Base-by-base conservation (phyloP, 2,329 filamentous ascomycete genomes). In the Intubia oerlemansii region DNA sequence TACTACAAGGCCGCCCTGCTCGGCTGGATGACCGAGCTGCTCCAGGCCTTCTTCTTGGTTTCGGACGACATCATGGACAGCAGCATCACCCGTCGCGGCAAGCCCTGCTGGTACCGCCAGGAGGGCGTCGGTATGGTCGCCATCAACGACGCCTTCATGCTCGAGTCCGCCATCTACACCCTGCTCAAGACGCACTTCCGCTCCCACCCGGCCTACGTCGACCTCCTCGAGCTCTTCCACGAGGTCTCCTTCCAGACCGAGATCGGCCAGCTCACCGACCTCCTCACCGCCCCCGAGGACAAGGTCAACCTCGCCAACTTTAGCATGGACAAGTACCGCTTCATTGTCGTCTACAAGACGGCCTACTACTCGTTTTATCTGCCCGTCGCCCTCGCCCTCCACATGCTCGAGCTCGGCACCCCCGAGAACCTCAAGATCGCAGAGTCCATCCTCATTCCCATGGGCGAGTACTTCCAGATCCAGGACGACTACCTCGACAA, bases 341-440 rank as follows among this genome's bases (percentile, higher is more conserved):
- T 95, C 64, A 98, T 98, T 46, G 88, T 98, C 57, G 79, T 91
- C 55, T 95, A 91, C 72, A 98, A 98, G 71, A 98, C 88, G 15
- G 84, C 88, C 29, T 98, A 90, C 62, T 98, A 98, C 64, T 90
- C 78, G 46, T 98, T 98, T 66, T 95, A 95, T 59, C 75, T 98
- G 10, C 88, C 88, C 34, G 82, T 98, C 32, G 85, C 82, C 8
- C 67, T 98, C 25, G 80, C 88, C 5, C 63, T 98, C 42, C 62
- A 85, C 59, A 76, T 82, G 54, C 68, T 84, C 40, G 73, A 81
- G 46, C 62, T 84, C 35, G 88, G 85, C 14, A 88, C 81, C 7
- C 68, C 74, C 17, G 68, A 77, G 54, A 95, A 93, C 60, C 70
- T 98, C 35, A 75, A 85, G 56, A 75, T 78, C 46, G 76, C 81